Conservation (phyloP, 2,329 filamentous ascomycete genomes). For the Septoria petroselini region DNA sequence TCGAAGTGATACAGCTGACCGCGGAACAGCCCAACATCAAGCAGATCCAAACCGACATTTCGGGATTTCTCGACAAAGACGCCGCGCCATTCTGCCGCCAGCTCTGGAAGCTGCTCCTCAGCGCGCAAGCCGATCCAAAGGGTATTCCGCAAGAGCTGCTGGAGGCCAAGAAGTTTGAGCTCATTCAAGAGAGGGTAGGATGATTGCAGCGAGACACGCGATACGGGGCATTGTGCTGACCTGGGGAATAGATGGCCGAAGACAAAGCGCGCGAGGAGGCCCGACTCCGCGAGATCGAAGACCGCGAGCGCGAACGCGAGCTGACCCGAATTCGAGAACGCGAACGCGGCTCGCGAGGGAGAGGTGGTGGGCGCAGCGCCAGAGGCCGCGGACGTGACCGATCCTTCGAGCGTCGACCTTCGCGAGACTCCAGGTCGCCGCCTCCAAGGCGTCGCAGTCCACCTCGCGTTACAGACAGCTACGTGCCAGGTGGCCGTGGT, state of each 20-base stretch:
- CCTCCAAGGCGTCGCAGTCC: conserved; percentile 46
- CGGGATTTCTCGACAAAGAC: conserved; percentile 91
- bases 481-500: conserved; percentile 50
- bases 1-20: background rate
- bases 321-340: conserved; percentile 65
- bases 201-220: background rate
- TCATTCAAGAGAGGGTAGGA: conserved; percentile 87
- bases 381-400: conserved; percentile 42
- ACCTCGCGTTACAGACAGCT: conserved; percentile 55
- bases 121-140: conserved; percentile 81
- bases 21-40: conserved; percentile 67
- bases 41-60: conserved; percentile 87
- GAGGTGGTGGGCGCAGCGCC: conserved; percentile 41
- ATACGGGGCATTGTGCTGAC: background rate
- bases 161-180: conserved; percentile 91
- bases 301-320: conserved; percentile 68
- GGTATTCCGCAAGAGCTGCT: conserved; percentile 92
- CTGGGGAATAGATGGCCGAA: conserved; percentile 66
- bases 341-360: conserved; percentile 49
- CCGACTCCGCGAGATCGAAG: conserved; percentile 67
- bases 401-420: conserved; percentile 50
- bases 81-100: conserved; percentile 87
- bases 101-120: conserved; percentile 85
- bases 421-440: conserved; percentile 52
- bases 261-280: conserved; percentile 76